Evolutionary conservation across 805 yeast genomes (phyloP).

Genomic region (Suhomyces emberorum): DNA sequence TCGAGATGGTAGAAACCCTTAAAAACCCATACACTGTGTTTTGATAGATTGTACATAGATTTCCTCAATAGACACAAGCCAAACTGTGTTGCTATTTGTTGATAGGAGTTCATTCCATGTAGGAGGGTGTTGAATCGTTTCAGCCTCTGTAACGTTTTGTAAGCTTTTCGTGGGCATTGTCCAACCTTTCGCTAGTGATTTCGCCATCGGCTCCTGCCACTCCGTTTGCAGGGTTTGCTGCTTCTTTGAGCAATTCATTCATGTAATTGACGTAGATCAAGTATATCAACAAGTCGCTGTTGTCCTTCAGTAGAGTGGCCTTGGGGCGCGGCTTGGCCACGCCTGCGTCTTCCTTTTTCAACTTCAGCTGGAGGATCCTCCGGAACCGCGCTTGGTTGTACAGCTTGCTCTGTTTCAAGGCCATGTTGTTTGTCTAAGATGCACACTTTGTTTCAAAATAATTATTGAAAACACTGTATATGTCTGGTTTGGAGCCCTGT

Average conservation of each 20-base stretch:
- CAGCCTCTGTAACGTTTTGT: slow-evolving; percentile 37
- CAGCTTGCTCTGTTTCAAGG: slow-evolving; percentile 9
- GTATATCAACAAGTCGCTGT: slow-evolving; percentile 42
- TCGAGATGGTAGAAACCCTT: slow-evolving; percentile 56
- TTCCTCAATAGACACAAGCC: not conserved
- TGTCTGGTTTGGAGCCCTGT: no score
- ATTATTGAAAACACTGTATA: no score
- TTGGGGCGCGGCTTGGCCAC: slow-evolving; percentile 3
- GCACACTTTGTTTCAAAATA: no score
- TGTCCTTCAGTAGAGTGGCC: slow-evolving; percentile 30
- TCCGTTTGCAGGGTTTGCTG: slow-evolving; percentile 33
- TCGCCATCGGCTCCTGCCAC: slow-evolving; percentile 35
- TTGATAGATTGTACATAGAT: slow-evolving; percentile 6
- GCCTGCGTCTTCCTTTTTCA: slow-evolving; percentile 6
- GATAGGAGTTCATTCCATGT: no score
- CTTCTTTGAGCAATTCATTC: slow-evolving; percentile 36
- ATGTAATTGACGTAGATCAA: slow-evolving; percentile 48
- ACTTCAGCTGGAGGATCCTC: slow-evolving; percentile 17
- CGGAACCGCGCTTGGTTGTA: slow-evolving; percentile 18
- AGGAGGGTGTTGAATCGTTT: no score
- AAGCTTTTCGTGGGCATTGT: slow-evolving; percentile 29
- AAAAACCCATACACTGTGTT: slow-evolving; percentile 24
- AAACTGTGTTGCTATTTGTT: no score
- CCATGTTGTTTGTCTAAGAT: no score
- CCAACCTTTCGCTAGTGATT: slow-evolving; percentile 37